Percentiles rank a stretch among this genome's conserved stretches.
Conservation (phyloP, 495 filamentous ascomycete species). For the Polyplosphaeria fusca region DNA sequence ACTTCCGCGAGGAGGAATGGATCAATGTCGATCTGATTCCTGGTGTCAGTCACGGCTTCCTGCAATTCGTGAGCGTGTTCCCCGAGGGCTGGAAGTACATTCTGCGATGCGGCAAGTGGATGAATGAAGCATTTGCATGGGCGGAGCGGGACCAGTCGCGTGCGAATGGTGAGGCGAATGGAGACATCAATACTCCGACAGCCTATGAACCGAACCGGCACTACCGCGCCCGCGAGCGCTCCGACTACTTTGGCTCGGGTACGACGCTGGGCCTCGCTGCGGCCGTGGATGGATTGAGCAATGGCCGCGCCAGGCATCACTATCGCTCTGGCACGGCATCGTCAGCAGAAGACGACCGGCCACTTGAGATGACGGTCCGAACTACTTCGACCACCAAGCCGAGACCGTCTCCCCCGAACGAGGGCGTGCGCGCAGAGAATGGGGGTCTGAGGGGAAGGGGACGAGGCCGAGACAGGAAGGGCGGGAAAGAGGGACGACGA, state of each 20-base stretch:
- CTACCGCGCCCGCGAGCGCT: constrained; percentile 3
- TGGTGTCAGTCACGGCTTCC: constrained; percentile 84
- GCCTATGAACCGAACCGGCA: background rate
- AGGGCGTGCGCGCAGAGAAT: no score
- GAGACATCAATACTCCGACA: constrained; percentile 6
- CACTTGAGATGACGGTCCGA: constrained; percentile 72
- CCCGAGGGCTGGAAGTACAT: constrained; percentile 84
- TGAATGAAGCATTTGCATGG: constrained; percentile 63
- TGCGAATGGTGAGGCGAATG: background rate
- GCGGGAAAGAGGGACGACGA: constrained; percentile 43
- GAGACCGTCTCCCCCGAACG: no score
- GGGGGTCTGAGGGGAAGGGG: constrained; percentile 17
- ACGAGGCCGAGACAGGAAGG: constrained; percentile 37
- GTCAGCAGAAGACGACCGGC: constrained; percentile 74
- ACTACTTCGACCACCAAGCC: constrained; percentile 1
- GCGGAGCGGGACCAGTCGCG: constrained; percentile 39
- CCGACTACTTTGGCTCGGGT: constrained; percentile 32
- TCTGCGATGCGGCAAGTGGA: constrained; percentile 70
- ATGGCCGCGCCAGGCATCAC: constrained; percentile 41
- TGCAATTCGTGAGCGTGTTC: constrained; percentile 83
- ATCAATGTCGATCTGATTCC: constrained; percentile 83
- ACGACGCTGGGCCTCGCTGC: constrained; percentile 17
- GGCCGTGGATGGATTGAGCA: constrained; percentile 16
- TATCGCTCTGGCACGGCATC: constrained; percentile 51
- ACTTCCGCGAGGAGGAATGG: constrained; percentile 71